phyloP scores from a whole-genome alignment of 768 basidiomycete species.

The Royoungia palumana region DNA sequence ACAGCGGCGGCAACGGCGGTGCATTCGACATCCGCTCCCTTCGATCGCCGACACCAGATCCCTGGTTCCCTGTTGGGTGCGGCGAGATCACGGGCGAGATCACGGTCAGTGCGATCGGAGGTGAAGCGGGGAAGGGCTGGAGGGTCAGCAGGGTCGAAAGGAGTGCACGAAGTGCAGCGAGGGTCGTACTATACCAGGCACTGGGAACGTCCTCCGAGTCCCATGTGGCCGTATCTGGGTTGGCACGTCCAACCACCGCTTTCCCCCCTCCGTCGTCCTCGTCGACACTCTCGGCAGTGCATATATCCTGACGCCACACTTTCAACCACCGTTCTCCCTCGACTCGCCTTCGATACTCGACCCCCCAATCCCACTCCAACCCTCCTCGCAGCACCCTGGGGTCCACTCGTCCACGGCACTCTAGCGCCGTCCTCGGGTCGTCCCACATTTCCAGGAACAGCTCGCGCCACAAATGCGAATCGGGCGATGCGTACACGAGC shows the following conservation, averaged over 20 bases:
- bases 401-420: slow-evolving; percentile 24
- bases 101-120: slow-evolving; percentile 20
- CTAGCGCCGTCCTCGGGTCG: slow-evolving; percentile 40
- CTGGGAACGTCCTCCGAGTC: background rate
- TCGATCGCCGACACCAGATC: slow-evolving; percentile 1
- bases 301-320: slow-evolving; percentile 22
- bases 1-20: slow-evolving; percentile 32
- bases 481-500: slow-evolving; percentile 34
- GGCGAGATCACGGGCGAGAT: slow-evolving; percentile 12
- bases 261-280: background rate
- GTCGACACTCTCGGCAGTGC: background rate
- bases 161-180: slow-evolving; percentile 28
- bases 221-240: background rate
- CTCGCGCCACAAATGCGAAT: slow-evolving; percentile 45
- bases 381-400: slow-evolving; percentile 15
- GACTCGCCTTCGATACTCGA: slow-evolving; percentile 23
- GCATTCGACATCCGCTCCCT: slow-evolving; percentile 25
- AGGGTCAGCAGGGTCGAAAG: slow-evolving; percentile 35
- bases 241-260: too few relatives aligned
- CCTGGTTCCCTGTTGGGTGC: slow-evolving; percentile 8
- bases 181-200: slow-evolving; percentile 1
- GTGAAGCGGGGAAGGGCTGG: slow-evolving; percentile 25
- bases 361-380: slow-evolving; percentile 21
- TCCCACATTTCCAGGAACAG: slow-evolving; percentile 49
- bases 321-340: slow-evolving; percentile 22